Evolutionary conservation across 139 green algal genomes (phyloP).

Genomic region (Picochlorum costavermella): DNA sequence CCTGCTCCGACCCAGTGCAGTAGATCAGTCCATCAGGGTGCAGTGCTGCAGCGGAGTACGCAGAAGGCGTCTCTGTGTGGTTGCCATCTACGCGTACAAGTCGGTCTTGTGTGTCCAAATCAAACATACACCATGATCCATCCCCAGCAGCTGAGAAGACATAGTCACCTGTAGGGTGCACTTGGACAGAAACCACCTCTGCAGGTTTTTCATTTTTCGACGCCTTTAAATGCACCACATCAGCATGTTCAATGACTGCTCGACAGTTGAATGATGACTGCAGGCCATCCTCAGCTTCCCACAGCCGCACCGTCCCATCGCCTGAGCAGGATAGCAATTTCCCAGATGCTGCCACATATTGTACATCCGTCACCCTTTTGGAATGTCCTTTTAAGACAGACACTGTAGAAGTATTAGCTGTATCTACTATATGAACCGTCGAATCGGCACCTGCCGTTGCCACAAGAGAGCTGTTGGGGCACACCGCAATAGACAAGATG

Average conservation of each 20-base stretch:
- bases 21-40: conserved; percentile 88
- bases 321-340: conserved; percentile 61
- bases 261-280: conserved; percentile 3
- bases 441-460: conserved; percentile 55
- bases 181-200: conserved; percentile 44
- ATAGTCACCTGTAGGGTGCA: conserved; percentile 76
- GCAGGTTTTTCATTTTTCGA: conserved; percentile 3
- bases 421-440: conserved; percentile 62
- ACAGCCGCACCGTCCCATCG: conserved; percentile 75
- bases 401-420: conserved; percentile 24
- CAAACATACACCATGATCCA: conserved; percentile 52
- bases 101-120: conserved; percentile 1
- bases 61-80: conserved; percentile 20
- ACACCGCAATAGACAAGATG: conserved; percentile 65
- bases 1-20: conserved; percentile 56
- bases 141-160: conserved; percentile 72
- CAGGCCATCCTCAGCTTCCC: conserved; percentile 34
- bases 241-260: neutral
- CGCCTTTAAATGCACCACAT: neutral
- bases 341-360: conserved; percentile 25
- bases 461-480: conserved; percentile 34
- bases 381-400: conserved; percentile 63
- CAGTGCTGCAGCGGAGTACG: conserved; percentile 45
- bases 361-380: conserved; percentile 54
- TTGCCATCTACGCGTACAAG: conserved; percentile 2